These are phyloP conservation scores for Phytophthora colocasiae DNA, from an alignment of 352 stramenopile genomes.

Conservation along the genomic window DNA sequence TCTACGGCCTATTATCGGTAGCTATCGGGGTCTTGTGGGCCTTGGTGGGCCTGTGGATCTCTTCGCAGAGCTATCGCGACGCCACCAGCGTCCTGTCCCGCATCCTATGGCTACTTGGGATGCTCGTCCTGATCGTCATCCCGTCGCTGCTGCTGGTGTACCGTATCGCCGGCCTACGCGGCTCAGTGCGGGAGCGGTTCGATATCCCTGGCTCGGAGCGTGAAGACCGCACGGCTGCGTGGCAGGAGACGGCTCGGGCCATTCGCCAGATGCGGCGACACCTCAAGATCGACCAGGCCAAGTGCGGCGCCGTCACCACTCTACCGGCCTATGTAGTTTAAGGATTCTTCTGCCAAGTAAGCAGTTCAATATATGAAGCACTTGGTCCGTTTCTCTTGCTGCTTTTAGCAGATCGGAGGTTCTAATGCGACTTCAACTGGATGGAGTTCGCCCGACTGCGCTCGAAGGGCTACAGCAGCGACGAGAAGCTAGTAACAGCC, in stretches of 20 bases:
- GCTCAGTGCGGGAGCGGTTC: slow-evolving; percentile 32
- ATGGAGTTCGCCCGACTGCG: slow-evolving; percentile 30
- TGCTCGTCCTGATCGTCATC: slow-evolving; percentile 21
- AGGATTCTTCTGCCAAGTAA: neutral
- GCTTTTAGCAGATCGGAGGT: neutral
- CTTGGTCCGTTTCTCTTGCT: slow-evolving; percentile 18
- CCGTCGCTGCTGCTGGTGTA: slow-evolving; percentile 32
- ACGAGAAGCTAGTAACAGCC: slow-evolving; percentile 22
- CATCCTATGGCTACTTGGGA: slow-evolving; percentile 19
- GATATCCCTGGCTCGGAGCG: slow-evolving; percentile 41
- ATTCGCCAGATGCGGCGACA: slow-evolving; percentile 49
- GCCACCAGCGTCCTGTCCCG: slow-evolving; percentile 10
- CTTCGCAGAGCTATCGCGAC: slow-evolving; percentile 29
- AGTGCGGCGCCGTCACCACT: slow-evolving; percentile 27
- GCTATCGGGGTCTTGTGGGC: slow-evolving; percentile 19
- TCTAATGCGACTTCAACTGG: slow-evolving; percentile 15
- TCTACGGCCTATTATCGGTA: slow-evolving; percentile 21
- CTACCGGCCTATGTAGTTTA: slow-evolving; percentile 45
- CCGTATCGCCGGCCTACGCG: slow-evolving; percentile 34
- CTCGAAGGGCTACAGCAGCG: slow-evolving; percentile 31
- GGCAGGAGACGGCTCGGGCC: slow-evolving; percentile 39
- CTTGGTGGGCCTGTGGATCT: slow-evolving; percentile 33
- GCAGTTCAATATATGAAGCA: slow-evolving; percentile 20
- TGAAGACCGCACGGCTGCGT: slow-evolving; percentile 45
- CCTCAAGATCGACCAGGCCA: slow-evolving; percentile 39